These are phyloP conservation scores for Naganishia onofrii DNA, from an alignment of 768 basidiomycete genomes.

Conservation along the genomic window DNA sequence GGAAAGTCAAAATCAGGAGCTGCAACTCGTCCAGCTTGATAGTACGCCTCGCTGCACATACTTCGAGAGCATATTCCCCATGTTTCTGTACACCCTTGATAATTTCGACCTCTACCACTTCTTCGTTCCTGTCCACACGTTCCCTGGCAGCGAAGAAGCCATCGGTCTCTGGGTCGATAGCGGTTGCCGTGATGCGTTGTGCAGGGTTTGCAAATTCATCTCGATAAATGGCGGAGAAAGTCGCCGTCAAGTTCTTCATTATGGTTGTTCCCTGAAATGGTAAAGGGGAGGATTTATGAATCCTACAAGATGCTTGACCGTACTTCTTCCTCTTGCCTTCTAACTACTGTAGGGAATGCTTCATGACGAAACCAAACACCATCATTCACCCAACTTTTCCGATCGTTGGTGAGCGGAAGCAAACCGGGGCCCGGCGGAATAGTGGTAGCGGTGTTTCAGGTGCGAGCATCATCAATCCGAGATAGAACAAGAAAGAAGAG, in stretches of 20 bases:
- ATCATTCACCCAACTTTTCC: background rate
- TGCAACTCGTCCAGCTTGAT: background rate
- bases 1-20: background rate
- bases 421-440: background rate
- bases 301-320: background rate
- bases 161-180: conserved; percentile 44
- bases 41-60: conserved; percentile 23
- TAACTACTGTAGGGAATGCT: background rate
- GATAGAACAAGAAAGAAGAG: background rate
- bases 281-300: background rate
- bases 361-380: background rate
- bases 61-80: conserved; percentile 32
- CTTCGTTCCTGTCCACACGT: conserved; percentile 53
- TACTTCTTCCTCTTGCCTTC: background rate
- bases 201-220: background rate
- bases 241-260: conserved; percentile 18
- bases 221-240: background rate
- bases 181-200: conserved; percentile 23
- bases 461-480: conserved; percentile 4
- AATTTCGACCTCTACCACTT: conserved; percentile 61
- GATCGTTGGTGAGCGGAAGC: background rate
- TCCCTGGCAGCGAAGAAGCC: conserved; percentile 63
- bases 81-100: conserved; percentile 55
- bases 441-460: background rate
- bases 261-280: background rate